These are phyloP conservation scores for Apiotrichum domesticum DNA, from an alignment of 1,284 basidiomycete genomes.

Conservation along the genomic window DNA sequence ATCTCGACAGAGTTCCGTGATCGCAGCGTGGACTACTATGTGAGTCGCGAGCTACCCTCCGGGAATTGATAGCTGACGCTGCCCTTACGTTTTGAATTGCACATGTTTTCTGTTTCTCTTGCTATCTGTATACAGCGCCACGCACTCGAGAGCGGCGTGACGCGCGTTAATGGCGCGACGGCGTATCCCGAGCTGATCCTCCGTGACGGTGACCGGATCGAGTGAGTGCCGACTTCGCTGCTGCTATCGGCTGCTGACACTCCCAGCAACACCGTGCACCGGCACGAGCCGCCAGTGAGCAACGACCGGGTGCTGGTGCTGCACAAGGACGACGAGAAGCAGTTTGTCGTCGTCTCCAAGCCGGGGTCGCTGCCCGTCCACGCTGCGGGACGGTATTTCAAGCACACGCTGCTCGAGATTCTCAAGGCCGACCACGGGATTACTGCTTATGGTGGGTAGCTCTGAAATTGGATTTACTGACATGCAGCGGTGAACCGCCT, in stretches of 20 bases:
- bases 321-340: slow-evolving; percentile 65
- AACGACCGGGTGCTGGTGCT: slow-evolving; percentile 78
- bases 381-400: slow-evolving; percentile 78
- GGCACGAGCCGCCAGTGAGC: slow-evolving; percentile 93
- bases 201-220: slow-evolving; percentile 80
- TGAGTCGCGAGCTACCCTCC: slow-evolving; percentile 48
- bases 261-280: slow-evolving; percentile 79
- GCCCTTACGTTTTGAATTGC: too few species aligned
- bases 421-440: slow-evolving; percentile 78
- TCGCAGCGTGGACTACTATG: slow-evolving; percentile 85
- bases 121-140: slow-evolving; percentile 58
- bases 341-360: slow-evolving; percentile 89
- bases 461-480: neutral
- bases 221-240: slow-evolving; percentile 53
- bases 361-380: slow-evolving; percentile 93
- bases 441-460: slow-evolving; percentile 54
- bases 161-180: slow-evolving; percentile 80
- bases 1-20: slow-evolving; percentile 86
- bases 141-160: slow-evolving; percentile 88
- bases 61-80: too few species aligned
- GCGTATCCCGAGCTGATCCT: slow-evolving; percentile 76
- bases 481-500: slow-evolving; percentile 81
- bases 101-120: too few species aligned
- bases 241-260: neutral
- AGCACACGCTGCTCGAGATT: slow-evolving; percentile 82